Evolutionary conservation across 495 filamentous ascomycete genomes (phyloP), one percentile per base, ranked within the genome.

Genomic region (Hypoxylon subgilvum): DNA sequence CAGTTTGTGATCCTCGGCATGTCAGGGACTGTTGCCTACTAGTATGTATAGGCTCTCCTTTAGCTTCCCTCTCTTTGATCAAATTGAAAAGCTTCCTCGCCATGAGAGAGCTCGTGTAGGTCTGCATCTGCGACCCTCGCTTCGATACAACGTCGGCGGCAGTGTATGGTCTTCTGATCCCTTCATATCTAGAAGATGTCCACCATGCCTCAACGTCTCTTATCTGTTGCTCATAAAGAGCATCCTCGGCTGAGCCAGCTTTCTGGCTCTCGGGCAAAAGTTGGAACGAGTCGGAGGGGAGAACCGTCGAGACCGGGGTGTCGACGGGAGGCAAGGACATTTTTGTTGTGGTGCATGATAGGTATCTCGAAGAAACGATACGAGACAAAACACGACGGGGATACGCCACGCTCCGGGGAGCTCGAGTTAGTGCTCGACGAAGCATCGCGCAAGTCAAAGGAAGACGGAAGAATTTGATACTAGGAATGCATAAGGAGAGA

Each of bases 41-140:
- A 0, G 92, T 96, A 76, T 96, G 92, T 38, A 98, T 89, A 28
- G 94, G 95, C 68, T 94, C 76, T 19, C 89, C 90, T 55, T 86
- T 81, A 13, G 84, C 84, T 13, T 84, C 85, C 64, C 87, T 80
- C 68, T 91, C 86, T 51, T 87, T 86, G 45, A 98, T 76, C 52
- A 97, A 73, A 68, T 93, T 86, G 75, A 95, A 98, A 7, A 98
- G 81, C 72, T 98, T 97, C 68, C 89, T 82, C 5, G 95, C 94
- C 91, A 95, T 96, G 42, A 92, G 70, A 2, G 89, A 95, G 70
- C 89, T 94, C 0, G 95, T 91, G 60, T 97, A 97, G 49, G 79
- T 81, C 68, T 97, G 92, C 67, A 88, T 82, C 56, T 97, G 78
- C 6, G 89, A 86, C 2, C 94, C 94, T 50, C 94, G 83, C 77